Percentiles rank a stretch among this genome's conserved stretches.
Conservation (phyloP, 257 asterid species). For the Forsythia suspensa region DNA sequence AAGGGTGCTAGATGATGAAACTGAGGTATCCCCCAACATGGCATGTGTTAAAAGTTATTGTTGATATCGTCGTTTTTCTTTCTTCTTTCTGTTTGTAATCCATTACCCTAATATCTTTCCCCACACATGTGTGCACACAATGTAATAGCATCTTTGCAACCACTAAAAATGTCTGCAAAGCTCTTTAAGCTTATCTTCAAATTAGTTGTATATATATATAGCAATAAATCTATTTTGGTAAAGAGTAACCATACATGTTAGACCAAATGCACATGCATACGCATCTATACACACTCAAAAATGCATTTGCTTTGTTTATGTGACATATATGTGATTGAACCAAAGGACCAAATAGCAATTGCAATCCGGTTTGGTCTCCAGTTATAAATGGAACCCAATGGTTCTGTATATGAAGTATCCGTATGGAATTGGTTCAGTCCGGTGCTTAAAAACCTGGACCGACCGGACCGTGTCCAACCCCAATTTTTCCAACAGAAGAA, state of each 20-base stretch:
- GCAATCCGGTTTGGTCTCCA: too few relatives aligned
- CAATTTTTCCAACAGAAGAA: too few relatives aligned
- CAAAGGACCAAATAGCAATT: too few relatives aligned
- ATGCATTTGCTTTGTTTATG: neutral
- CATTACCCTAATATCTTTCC: neutral
- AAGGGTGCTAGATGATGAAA: constrained; percentile 85
- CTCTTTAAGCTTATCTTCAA: neutral
- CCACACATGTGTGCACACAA: neutral
- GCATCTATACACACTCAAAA: neutral
- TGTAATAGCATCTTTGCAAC: neutral
- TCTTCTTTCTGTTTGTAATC: neutral
- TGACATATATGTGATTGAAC: neutral
- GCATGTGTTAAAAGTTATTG: neutral
- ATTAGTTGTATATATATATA: neutral
- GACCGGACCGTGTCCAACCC: too few relatives aligned
- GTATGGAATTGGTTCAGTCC: too few relatives aligned
- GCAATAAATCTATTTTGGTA: neutral
- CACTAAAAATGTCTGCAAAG: neutral
- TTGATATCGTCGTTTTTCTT: constrained; percentile 3
- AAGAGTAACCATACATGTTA: neutral
- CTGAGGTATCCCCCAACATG: constrained; percentile 55
- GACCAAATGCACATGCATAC: neutral
- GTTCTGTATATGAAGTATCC: too few relatives aligned
- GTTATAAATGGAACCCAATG: too few relatives aligned
- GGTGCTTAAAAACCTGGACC: too few relatives aligned